Evolutionary conservation across 2,329 filamentous ascomycete genomes (phyloP).

Genomic region (Colletotrichum plurivorum): DNA sequence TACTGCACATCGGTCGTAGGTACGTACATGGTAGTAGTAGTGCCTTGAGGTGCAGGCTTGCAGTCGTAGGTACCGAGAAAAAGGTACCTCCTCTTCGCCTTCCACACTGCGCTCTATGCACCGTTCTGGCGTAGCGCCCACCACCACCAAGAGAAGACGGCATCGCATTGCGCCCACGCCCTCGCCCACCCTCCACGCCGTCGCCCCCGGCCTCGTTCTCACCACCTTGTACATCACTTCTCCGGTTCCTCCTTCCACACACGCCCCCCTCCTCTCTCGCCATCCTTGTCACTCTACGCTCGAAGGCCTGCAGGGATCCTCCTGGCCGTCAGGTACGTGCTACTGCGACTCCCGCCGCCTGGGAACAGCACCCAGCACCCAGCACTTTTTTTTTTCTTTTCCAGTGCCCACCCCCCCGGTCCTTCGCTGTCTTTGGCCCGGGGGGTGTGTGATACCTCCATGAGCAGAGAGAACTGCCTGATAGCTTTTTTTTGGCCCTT

Average conservation of each 20-base stretch:
- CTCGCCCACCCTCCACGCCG: conserved; percentile 10
- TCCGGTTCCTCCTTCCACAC: not conserved
- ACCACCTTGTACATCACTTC: conserved; percentile 7
- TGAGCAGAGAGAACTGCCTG: conserved; percentile 8
- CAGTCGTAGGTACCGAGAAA: too few relatives aligned
- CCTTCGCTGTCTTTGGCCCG: not conserved
- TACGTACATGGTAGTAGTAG: too few relatives aligned
- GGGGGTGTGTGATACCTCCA: not conserved
- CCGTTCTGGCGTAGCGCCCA: not conserved
- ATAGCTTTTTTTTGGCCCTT: conserved; percentile 29
- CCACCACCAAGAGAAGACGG: not conserved
- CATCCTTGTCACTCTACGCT: conserved; percentile 23
- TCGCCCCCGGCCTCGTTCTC: conserved; percentile 16
- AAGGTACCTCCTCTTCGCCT: too few relatives aligned
- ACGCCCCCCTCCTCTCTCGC: not conserved
- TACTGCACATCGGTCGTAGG: too few relatives aligned
- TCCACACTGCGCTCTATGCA: not conserved
- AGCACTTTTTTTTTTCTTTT: not conserved
- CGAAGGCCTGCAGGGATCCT: conserved; percentile 30
- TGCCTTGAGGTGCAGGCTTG: too few relatives aligned
- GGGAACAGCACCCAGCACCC: conserved; percentile 20
- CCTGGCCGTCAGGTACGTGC: conserved; percentile 40
- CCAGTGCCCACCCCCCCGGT: too few relatives aligned
- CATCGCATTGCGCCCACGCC: not conserved
- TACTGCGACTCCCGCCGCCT: conserved; percentile 36